These are phyloP conservation scores for Asterophora lycoperdoides DNA, from an alignment of 768 basidiomycete species.

Conservation along the genomic window DNA sequence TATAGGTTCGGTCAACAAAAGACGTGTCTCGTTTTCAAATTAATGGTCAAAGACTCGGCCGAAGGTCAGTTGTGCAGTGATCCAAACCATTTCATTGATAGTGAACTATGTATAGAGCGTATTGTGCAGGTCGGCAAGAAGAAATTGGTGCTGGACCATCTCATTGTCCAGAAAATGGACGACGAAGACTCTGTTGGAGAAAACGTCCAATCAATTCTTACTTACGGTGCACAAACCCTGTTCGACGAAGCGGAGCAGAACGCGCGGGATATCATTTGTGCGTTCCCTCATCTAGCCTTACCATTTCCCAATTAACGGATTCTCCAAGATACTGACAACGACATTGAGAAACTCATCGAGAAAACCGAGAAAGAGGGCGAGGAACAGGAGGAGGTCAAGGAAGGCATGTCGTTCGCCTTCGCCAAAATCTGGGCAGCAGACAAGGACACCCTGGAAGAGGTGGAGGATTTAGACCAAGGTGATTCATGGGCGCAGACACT, in stretches of 20 bases:
- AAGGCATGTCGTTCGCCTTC: constrained; percentile 68
- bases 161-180: constrained; percentile 96
- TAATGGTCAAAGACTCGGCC: constrained; percentile 93
- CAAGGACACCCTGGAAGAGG: constrained; percentile 65
- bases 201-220: constrained; percentile 85
- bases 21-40: constrained; percentile 90
- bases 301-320: constrained; percentile 1
- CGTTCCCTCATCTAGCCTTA: constrained; percentile 17
- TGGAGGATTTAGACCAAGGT: constrained; percentile 56
- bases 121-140: constrained; percentile 94
- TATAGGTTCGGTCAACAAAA: constrained; percentile 96
- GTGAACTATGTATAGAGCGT: constrained; percentile 50
- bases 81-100: neutral
- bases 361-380: constrained; percentile 75
- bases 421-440: constrained; percentile 91
- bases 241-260: constrained; percentile 59
- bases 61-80: constrained; percentile 50
- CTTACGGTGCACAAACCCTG: constrained; percentile 82
- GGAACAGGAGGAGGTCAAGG: constrained; percentile 43
- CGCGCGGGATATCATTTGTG: constrained; percentile 68
- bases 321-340: constrained; percentile 64
- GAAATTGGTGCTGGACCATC: constrained; percentile 90
- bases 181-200: constrained; percentile 67
- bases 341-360: constrained; percentile 83
- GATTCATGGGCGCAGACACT: constrained; percentile 85